Base-by-base conservation (phyloP, 2,329 filamentous ascomycete genomes). In the Triangularia verruculosa region DNA sequence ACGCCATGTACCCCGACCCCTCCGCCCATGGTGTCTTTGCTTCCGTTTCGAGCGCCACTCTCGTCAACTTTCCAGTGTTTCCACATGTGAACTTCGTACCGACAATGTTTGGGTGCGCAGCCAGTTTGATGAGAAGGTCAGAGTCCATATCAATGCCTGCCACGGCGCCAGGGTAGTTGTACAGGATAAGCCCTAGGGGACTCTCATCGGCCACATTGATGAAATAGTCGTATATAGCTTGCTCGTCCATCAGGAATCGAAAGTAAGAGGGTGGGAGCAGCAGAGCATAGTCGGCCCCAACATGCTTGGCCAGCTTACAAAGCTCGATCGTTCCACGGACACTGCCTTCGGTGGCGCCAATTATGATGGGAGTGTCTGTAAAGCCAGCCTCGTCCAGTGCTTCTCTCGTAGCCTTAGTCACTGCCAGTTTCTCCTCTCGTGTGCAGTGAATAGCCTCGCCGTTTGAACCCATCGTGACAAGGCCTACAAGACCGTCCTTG, bases 61-160 rank as follows among this genome's bases (percentile, higher is more conserved):
- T 88, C 12, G 92, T 94, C 68, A 96, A 83, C 79, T 96, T 96
- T 68, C 92, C 92, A 0, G 91, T 95, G 80, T 92, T 95, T 68
- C 91, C 92, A 75, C 92, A 96, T 47, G 92, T 96, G 82, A 96
- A 96, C 77, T 96, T 96, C 61, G 91, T 93, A 67, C 92, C 92
- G 67, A 93, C 80, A 72, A 96, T 92, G 78, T 96, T 96, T 68
- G 88, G 86, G 78, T 96, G 92, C 74, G 87, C 79, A 53, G 89
- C 90, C 39, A 96, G 85, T 74, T 84, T 85, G 79, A 95, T 92
- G 72, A 96, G 85, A 64, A 94, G 83, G 74, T 96, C 92, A 64
- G 90, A 93, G 81, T 95, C 91, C 86, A 96, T 89, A 76, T 96
- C 92, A 72, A 96, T 90, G 58, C 92, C 92, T 5, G 91, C 85